Evolutionary conservation across 2,329 filamentous ascomycete species (phyloP).

Genomic region (Penicillium sp.): DNA sequence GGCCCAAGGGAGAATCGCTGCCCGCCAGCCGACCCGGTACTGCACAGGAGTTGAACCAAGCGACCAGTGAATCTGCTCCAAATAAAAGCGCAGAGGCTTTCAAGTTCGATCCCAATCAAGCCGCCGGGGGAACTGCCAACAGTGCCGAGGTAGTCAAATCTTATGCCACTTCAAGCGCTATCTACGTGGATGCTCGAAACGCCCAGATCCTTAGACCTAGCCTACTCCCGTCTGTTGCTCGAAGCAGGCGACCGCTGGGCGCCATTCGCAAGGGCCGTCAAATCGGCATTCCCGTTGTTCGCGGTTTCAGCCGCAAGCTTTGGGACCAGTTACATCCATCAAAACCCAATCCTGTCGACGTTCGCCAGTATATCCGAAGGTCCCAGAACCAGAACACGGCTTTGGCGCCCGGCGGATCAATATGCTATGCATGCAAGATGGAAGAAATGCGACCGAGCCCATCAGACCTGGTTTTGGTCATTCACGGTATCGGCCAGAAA

Average conservation of each 20-base stretch:
- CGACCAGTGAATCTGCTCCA: slow-evolving; percentile 29
- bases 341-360: slow-evolving; percentile 47
- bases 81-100: slow-evolving; percentile 14
- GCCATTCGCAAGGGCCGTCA: slow-evolving; percentile 82
- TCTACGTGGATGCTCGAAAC: slow-evolving; percentile 76
- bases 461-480: slow-evolving; percentile 85
- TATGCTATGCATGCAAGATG: slow-evolving; percentile 62
- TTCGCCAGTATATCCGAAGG: slow-evolving; percentile 47
- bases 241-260: slow-evolving; percentile 76
- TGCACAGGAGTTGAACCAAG: slow-evolving; percentile 41
- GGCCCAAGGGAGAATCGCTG: slow-evolving; percentile 63
- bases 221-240: slow-evolving; percentile 81
- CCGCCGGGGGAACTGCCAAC: slow-evolving; percentile 46
- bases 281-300: slow-evolving; percentile 83
- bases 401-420: slow-evolving; percentile 32
- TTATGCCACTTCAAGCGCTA: slow-evolving; percentile 77
- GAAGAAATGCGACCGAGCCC: slow-evolving; percentile 70
- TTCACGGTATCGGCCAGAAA: slow-evolving; percentile 96
- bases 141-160: slow-evolving; percentile 56
- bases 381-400: slow-evolving; percentile 39
- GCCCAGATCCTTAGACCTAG: slow-evolving; percentile 88
- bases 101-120: slow-evolving; percentile 44
- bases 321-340: slow-evolving; percentile 76
- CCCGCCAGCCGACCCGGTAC: slow-evolving; percentile 41
- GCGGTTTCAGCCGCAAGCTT: slow-evolving; percentile 77